Evolutionary conservation across 1,139 yeast species (phyloP).

Genomic region (Taiozyma sp.): DNA sequence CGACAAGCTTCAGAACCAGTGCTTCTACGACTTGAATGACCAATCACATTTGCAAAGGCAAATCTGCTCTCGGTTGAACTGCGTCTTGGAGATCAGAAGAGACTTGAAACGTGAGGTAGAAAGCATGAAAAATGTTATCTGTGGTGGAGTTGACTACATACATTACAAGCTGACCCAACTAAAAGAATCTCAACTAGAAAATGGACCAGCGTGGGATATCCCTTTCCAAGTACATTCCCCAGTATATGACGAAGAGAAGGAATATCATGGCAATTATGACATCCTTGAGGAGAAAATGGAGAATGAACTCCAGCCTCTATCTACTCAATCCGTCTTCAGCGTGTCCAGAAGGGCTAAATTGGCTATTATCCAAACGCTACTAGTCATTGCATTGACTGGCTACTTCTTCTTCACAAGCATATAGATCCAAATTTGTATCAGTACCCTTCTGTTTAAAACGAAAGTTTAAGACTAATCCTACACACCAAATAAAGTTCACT

Average conservation of each 20-base stretch:
- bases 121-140: neutral
- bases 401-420: neutral
- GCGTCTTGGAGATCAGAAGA: neutral
- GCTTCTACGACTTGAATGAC: constrained; percentile 30
- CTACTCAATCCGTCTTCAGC: neutral
- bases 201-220: neutral
- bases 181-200: neutral
- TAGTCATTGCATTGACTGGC: neutral
- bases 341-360: neutral
- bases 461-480: neutral
- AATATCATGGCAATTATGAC: neutral
- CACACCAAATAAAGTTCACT: neutral
- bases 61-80: neutral
- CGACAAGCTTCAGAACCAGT: constrained; percentile 22
- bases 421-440: neutral
- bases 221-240: neutral
- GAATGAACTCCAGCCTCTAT: neutral
- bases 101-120: neutral
- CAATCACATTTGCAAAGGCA: neutral
- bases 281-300: neutral
- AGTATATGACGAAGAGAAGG: neutral
- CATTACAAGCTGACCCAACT: neutral
- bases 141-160: neutral
- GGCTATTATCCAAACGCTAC: neutral
- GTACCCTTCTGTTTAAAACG: neutral